Percentiles rank a stretch among this genome's conserved stretches.
Conservation (phyloP, 192 early-diverging fungal species). For the Mortierella alpina region DNA sequence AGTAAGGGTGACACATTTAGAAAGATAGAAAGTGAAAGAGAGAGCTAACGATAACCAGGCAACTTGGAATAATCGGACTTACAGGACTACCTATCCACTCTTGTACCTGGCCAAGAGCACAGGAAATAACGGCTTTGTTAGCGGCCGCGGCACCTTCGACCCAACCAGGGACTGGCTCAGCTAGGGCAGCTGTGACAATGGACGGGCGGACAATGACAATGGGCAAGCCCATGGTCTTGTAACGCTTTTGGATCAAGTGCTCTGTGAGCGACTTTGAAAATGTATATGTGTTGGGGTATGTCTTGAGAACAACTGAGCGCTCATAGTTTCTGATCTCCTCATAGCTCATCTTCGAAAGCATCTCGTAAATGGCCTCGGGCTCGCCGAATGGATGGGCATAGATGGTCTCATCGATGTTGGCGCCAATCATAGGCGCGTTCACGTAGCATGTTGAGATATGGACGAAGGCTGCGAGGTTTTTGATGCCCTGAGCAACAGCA, state of each 20-base stretch:
- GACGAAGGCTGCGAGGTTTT: conserved; percentile 27
- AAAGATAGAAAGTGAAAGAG: not conserved
- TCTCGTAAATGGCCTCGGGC: conserved; percentile 30
- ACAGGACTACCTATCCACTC: conserved; percentile 40
- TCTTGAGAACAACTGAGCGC: conserved; percentile 41
- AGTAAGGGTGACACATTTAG: not conserved
- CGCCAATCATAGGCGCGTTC: conserved; percentile 30
- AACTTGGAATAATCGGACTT: not conserved
- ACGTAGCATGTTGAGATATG: conserved; percentile 53
- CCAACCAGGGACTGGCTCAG: conserved; percentile 47
- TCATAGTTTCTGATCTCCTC: conserved; percentile 48
- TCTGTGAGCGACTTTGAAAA: conserved; percentile 64
- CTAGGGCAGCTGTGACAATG: conserved; percentile 33
- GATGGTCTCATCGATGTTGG: conserved; percentile 31
- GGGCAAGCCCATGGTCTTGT: conserved; percentile 37
- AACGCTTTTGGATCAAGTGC: conserved; percentile 56
- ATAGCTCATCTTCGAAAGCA: conserved; percentile 33
- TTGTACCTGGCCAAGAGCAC: conserved; percentile 44
- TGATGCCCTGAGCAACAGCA: conserved; percentile 31
- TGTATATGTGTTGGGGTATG: conserved; percentile 56
- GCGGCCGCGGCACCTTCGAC: conserved; percentile 45
- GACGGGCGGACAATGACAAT: conserved; percentile 50
- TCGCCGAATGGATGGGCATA: conserved; percentile 37
- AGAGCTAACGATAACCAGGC: not conserved
- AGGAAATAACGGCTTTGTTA: conserved; percentile 41